Evolutionary conservation across 148 eudicot genomes (phyloP), one percentile per base, ranked within the genome.

Genomic region (Silene latifolia): DNA sequence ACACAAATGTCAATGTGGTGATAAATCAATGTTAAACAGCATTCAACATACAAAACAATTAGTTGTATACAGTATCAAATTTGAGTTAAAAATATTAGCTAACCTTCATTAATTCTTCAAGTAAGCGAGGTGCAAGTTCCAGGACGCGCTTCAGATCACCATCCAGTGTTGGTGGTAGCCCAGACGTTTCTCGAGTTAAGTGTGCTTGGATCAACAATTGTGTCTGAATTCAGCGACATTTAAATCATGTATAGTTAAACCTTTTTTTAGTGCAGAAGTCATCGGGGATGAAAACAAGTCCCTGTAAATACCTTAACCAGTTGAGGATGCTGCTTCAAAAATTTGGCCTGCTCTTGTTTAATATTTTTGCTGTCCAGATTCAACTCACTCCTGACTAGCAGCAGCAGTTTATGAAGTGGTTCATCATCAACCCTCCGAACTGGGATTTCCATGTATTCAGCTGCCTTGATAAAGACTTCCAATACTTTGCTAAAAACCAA

Each of bases 261-360:
- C n/a, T n/a, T n/a, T 69, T 46, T 32, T 61, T 61, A 35, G 47
- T 42, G 21, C 15, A 57, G 59, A 54, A 25, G 60, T 63, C 32
- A 5, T 44, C 24, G 21, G 46, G 70, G 24, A 17, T 9, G 72
- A 21, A 23, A 53, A 67, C 57, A 20, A 64, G 47, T 60, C 56
- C 8, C 67, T 6, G 25, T 64, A 71, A 11, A 24, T 82, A 95
- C 98, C 97, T 95, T 95, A 63, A 92, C 97, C 68, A 90, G 77
- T 44, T 85, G 93, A 4, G 98, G 98, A 83, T 95, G 98, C 78
- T 95, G 98, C 91, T 95, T 95, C 93, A 92, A 88, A 86, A 95
- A 95, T 83, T 95, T 95, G 46, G 96, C 92, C 74, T 95, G 97
- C 83, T 95, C 98, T 81, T 95, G 97, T 74, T 88, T 95, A 24